Conservation (phyloP, 768 basidiomycete genomes). For the Tricholoma sp. region DNA sequence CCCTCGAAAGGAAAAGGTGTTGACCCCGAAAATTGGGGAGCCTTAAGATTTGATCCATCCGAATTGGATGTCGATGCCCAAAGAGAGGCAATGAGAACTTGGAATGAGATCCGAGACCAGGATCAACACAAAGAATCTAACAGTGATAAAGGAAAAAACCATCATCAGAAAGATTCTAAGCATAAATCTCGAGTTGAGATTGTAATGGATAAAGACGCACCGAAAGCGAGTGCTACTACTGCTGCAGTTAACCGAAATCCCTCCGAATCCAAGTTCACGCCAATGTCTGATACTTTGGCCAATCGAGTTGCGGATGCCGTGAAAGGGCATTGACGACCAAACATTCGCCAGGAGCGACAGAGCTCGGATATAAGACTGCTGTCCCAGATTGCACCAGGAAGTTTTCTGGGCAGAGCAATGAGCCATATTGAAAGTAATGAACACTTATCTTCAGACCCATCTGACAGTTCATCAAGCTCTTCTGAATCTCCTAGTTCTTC, state of each 20-base stretch:
- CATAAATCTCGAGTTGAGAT: background rate
- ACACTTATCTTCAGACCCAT: background rate
- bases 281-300: background rate
- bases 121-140: too few relatives aligned
- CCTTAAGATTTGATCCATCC: background rate
- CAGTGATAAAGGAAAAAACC: background rate
- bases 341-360: background rate
- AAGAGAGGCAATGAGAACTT: background rate
- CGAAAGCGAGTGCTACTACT: background rate
- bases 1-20: background rate
- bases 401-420: too few relatives aligned
- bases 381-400: background rate
- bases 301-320: background rate
- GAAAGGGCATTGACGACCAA: background rate
- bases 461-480: background rate
- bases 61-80: background rate
- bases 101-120: background rate
- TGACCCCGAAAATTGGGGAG: background rate
- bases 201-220: background rate
- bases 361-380: background rate
- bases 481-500: background rate
- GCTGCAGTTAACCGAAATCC: background rate
- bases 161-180: background rate
- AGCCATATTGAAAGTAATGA: too few relatives aligned
- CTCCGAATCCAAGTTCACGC: background rate